phyloP scores from a whole-genome alignment of 257 asterid genomes.

The Salvia hispanica region DNA sequence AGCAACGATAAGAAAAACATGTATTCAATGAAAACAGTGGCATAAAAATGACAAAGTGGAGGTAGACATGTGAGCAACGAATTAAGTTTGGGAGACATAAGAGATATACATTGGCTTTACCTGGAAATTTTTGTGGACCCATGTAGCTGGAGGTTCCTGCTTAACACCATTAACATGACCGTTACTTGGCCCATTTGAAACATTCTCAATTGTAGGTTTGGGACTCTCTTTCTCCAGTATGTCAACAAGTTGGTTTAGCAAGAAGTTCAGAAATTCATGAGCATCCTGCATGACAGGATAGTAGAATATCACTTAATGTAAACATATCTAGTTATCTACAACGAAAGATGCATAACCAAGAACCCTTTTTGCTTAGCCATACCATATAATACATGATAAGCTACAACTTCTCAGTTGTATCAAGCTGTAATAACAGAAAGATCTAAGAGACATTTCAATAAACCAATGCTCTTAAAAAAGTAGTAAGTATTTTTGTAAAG shows the following conservation, averaged over 20 bases:
- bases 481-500: not conserved
- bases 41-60: not conserved
- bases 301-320: conserved; percentile 17
- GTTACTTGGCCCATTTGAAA: conserved; percentile 52
- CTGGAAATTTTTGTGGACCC: conserved; percentile 96
- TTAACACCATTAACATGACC: conserved; percentile 52
- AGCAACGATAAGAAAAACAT: conserved; percentile 10
- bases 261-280: conserved; percentile 84
- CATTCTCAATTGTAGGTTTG: conserved; percentile 43
- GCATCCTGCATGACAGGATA: conserved; percentile 62
- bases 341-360: conserved; percentile 19
- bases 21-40: not conserved
- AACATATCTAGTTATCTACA: not conserved
- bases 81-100: not conserved
- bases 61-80: no score
- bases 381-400: conserved; percentile 4
- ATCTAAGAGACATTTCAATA: not conserved
- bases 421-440: conserved; percentile 13
- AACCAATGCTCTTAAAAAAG: not conserved
- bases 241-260: conserved; percentile 82
- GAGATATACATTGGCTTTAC: conserved; percentile 37
- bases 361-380: not conserved
- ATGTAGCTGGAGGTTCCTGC: conserved; percentile 68
- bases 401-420: conserved; percentile 15
- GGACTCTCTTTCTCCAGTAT: conserved; percentile 82